phyloP scores from a whole-genome alignment of 768 basidiomycete genomes.

The Hemileccinum impolitum region DNA sequence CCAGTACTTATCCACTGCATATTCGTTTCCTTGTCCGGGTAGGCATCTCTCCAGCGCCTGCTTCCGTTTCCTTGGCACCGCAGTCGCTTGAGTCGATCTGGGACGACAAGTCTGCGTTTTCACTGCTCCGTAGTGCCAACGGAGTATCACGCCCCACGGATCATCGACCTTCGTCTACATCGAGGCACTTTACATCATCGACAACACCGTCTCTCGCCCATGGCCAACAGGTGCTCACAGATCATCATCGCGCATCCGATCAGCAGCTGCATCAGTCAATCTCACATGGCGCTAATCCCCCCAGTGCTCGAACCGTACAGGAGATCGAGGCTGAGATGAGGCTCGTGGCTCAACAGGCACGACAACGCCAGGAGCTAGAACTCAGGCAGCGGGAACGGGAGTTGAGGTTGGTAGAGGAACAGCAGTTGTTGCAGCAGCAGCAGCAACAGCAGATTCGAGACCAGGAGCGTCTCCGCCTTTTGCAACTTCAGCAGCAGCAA shows the following conservation, averaged over 20 bases:
- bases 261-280: conserved; percentile 36
- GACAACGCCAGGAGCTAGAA: conserved; percentile 38
- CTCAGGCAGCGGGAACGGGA: conserved; percentile 49
- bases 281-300: conserved; percentile 33
- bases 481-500: conserved; percentile 44
- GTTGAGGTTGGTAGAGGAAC: conserved; percentile 28
- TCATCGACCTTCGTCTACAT: conserved; percentile 26
- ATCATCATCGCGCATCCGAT: conserved; percentile 34
- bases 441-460: conserved; percentile 39
- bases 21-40: conserved; percentile 11
- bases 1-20: conserved; percentile 10
- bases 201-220: conserved; percentile 23
- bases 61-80: conserved; percentile 19
- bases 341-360: conserved; percentile 49
- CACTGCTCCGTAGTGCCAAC: conserved; percentile 56
- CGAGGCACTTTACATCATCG: conserved; percentile 22
- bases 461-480: conserved; percentile 37
- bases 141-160: conserved; percentile 43
- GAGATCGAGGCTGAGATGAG: conserved; percentile 86
- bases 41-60: conserved; percentile 36
- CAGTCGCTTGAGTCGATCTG: conserved; percentile 72
- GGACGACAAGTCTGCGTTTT: conserved; percentile 79
- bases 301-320: conserved; percentile 60
- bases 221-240: conserved; percentile 30
- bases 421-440: conserved; percentile 39